Conservation (phyloP, 129 eudicot species). For the Ambrosia artemisiifolia region DNA sequence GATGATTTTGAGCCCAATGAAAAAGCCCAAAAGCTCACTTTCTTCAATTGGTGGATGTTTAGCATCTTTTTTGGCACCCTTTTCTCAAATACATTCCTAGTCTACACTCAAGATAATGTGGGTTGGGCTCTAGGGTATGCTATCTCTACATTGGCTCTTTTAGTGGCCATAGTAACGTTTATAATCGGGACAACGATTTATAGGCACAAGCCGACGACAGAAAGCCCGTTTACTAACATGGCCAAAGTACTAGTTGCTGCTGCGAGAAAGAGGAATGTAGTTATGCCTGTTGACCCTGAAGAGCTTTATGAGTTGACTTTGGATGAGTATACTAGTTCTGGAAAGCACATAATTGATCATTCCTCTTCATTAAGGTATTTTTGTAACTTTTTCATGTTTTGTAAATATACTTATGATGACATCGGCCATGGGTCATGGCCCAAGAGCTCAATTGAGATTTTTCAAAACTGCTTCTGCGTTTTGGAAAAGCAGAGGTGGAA, state of each 20-base stretch:
- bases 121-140: conserved; percentile 54
- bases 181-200: conserved; percentile 40
- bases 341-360: conserved; percentile 33
- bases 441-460: background rate
- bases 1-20: conserved; percentile 53
- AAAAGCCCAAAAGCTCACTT: conserved; percentile 45
- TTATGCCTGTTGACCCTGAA: conserved; percentile 32
- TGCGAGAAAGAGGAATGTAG: conserved; percentile 35
- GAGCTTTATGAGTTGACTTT: conserved; percentile 42
- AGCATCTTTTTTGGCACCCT: conserved; percentile 53
- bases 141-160: conserved; percentile 45
- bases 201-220: conserved; percentile 38
- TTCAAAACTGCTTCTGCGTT: too few relatives aligned
- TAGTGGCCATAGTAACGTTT: conserved; percentile 32
- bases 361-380: conserved; percentile 41
- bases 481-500: too few relatives aligned
- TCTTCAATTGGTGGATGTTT: conserved; percentile 72
- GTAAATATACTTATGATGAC: background rate
- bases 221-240: conserved; percentile 45
- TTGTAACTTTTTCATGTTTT: background rate
- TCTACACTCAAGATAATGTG: conserved; percentile 56
- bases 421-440: background rate
- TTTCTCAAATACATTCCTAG: conserved; percentile 48
- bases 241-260: conserved; percentile 47
- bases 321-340: conserved; percentile 29